Evolutionary conservation across 805 yeast species (phyloP).

Genomic region (Saccharomycopsis sp.): DNA sequence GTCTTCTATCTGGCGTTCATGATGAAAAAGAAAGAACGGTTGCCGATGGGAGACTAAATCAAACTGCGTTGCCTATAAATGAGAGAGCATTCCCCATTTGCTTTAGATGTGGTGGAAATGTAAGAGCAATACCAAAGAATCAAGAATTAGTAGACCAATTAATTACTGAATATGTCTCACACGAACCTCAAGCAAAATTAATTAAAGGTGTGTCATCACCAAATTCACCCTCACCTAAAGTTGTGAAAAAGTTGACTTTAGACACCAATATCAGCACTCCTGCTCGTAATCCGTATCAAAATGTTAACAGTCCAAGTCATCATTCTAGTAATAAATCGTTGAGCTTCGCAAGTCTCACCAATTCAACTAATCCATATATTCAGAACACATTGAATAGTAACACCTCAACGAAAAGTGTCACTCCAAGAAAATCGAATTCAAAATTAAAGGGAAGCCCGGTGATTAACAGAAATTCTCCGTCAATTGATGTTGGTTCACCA

Average conservation of each 20-base stretch:
- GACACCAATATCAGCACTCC: constrained; percentile 8
- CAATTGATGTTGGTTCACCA: no score
- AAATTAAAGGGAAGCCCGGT: background rate
- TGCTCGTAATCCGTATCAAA: constrained; percentile 17
- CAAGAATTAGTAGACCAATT: constrained; percentile 12
- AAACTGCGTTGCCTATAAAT: constrained; percentile 1
- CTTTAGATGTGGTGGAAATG: constrained; percentile 14
- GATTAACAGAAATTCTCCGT: background rate
- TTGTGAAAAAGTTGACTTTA: constrained; percentile 2
- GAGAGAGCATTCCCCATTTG: constrained; percentile 20
- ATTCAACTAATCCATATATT: constrained; percentile 17
- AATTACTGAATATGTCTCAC: constrained; percentile 14
- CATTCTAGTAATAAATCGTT: background rate
- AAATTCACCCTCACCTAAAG: background rate
- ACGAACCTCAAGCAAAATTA: constrained; percentile 13
- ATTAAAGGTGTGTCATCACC: background rate
- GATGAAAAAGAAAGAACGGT: constrained; percentile 19
- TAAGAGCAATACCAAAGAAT: constrained; percentile 14
- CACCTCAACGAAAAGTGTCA: background rate
- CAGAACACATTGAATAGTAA: constrained; percentile 12
- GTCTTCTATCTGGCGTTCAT: constrained; percentile 11
- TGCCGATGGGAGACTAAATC: constrained; percentile 4
- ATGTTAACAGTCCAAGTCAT: constrained; percentile 18
- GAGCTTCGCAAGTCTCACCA: constrained; percentile 3
- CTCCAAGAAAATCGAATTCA: background rate